These are phyloP conservation scores for Aspergillus ellipticus DNA, from an alignment of 495 filamentous ascomycete genomes.

Conservation along the genomic window DNA sequence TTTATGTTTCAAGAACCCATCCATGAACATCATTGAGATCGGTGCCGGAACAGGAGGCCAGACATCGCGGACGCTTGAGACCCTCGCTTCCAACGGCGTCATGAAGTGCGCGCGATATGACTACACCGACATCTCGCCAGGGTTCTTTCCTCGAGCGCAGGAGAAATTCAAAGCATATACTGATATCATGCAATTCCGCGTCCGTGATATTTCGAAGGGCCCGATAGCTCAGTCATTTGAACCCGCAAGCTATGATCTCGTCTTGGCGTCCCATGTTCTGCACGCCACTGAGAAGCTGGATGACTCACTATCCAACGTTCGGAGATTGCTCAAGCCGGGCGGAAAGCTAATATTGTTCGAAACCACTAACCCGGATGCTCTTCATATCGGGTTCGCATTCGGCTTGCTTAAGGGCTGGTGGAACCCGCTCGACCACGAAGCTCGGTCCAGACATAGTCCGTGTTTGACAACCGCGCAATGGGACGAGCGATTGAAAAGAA, in stretches of 20 bases:
- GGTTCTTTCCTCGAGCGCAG: slow-evolving; percentile 47
- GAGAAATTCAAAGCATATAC: slow-evolving; percentile 35
- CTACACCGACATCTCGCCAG: slow-evolving; percentile 43
- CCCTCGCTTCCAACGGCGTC: slow-evolving; percentile 18
- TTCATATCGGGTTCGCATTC: not conserved
- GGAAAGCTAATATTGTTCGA: not conserved
- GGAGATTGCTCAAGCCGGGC: not conserved
- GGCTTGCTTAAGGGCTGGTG: not conserved
- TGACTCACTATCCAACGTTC: not conserved
- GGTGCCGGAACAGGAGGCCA: slow-evolving; percentile 42
- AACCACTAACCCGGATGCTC: not conserved
- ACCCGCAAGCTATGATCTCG: slow-evolving; percentile 43
- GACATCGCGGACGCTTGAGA: slow-evolving; percentile 18
- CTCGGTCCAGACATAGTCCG: not conserved
- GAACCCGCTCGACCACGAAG: not conserved
- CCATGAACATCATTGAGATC: slow-evolving; percentile 42
- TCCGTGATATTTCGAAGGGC: slow-evolving; percentile 47
- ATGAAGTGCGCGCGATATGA: slow-evolving; percentile 20
- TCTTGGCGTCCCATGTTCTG: not conserved
- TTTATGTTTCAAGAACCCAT: slow-evolving; percentile 35
- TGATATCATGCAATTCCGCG: slow-evolving; percentile 38
- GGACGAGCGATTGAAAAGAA: not conserved
- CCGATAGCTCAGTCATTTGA: slow-evolving; percentile 47
- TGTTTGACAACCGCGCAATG: not conserved
- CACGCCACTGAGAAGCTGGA: not conserved